A percentile compares a stretch with the other conserved stretches of the same genome.
These are phyloP conservation scores for Chytriomyces confervae DNA, from an alignment of 192 early-diverging fungal species.

Conservation along the genomic window DNA sequence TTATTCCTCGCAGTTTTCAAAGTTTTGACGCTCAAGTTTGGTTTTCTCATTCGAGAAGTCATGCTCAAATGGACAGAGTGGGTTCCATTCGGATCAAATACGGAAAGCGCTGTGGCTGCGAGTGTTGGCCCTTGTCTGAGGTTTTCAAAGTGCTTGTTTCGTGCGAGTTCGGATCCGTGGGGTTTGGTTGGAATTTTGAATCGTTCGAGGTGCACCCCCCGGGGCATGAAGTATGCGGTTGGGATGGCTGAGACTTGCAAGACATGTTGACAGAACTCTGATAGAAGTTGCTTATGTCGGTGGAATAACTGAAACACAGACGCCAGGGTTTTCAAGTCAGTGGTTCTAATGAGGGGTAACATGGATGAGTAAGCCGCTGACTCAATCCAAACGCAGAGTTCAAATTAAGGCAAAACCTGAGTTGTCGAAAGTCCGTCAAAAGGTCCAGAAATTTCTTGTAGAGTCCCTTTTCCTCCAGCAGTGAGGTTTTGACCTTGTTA, in stretches of 20 bases:
- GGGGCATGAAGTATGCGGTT: background rate
- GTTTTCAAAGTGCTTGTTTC: background rate
- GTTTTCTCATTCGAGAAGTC: background rate
- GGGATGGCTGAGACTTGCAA: background rate
- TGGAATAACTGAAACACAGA: constrained; percentile 2
- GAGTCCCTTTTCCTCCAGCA: constrained; percentile 12
- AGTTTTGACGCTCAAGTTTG: background rate
- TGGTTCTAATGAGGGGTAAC: background rate
- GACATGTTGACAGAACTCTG: constrained; percentile 12
- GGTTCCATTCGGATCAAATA: constrained; percentile 12
- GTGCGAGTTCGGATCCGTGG: background rate
- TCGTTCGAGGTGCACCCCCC: background rate
- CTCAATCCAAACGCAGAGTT: background rate
- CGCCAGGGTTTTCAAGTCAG: background rate
- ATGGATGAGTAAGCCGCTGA: background rate
- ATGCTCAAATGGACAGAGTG: constrained; percentile 1
- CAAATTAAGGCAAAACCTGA: background rate
- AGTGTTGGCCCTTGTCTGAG: background rate
- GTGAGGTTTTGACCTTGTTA: constrained; percentile 13
- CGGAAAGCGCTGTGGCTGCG: constrained; percentile 2
- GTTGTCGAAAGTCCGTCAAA: constrained; percentile 1
- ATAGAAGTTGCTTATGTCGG: background rate
- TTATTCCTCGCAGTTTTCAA: no score
- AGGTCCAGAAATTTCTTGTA: constrained; percentile 26
- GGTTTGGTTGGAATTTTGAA: background rate